Base-by-base conservation (phyloP, 805 yeast genomes). In the Nakazawaea sp. region DNA sequence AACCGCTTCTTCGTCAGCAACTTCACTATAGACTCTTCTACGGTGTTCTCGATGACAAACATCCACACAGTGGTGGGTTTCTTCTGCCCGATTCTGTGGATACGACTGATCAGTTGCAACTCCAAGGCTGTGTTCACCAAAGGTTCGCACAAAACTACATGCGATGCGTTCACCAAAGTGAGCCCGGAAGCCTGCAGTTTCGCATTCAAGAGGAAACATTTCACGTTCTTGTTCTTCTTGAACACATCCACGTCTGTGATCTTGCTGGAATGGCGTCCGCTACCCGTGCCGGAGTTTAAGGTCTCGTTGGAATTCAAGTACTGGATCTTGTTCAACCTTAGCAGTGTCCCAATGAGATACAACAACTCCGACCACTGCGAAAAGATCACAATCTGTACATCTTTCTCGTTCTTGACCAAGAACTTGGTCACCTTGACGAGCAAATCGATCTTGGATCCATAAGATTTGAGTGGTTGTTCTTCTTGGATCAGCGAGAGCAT, bases 81-180 rank as follows among this genome's bases (percentile, higher is more conserved):
- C 3, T 68, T 70, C 56, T 92, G 98, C 0, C 98, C 98, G 52
- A 90, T 89, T 44, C 98, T 64, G 53, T 90, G 96, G 30, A 92
- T 78, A 44, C 98, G 71, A 34, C 94, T 85, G 37, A 89, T 82
- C 0, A 97, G 97, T 54, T 90, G 98, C 12, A 86, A 54, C 48
- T 92, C 97, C 33, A 88, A 66, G 2, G 95, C 81, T 1, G 89
- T 76, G 50, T 88, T 88, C 12, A 92, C 81, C 40, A 92, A 66
- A 1, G 98, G 97, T 59, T 92, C 98, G 55, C 97, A 84, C 4
- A 92, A 56, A 43, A 89, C 81, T 0, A 92, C 90, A 55, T 92
- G 96, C 2, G 84, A 82, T 0, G 98, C 97, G 62, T 90, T 90
- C 7, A 88, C 78, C 38, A 92, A 64, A 7, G 95, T 92, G 44